Conservation (phyloP, 1,284 basidiomycete species). For the Chalciporus sp. region DNA sequence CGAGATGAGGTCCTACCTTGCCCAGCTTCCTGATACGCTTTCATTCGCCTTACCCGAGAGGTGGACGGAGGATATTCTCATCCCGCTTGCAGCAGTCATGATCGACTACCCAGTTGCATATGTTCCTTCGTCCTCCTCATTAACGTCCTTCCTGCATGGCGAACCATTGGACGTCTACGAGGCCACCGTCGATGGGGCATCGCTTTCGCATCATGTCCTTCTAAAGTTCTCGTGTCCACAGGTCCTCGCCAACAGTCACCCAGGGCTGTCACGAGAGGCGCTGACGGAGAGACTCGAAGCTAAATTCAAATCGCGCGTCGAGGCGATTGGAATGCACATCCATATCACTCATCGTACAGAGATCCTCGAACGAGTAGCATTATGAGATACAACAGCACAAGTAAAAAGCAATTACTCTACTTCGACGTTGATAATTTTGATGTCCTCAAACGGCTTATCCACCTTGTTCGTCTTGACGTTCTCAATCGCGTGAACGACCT, state of each 20-base stretch:
- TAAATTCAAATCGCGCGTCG: slow-evolving; percentile 27
- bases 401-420: slow-evolving; percentile 48
- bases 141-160: slow-evolving; percentile 42
- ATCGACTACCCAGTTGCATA: slow-evolving; percentile 64
- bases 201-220: slow-evolving; percentile 28
- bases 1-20: slow-evolving; percentile 23
- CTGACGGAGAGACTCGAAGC: slow-evolving; percentile 23
- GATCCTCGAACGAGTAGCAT: slow-evolving; percentile 43
- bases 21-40: slow-evolving; percentile 15
- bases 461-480: slow-evolving; percentile 77
- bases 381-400: slow-evolving; percentile 30
- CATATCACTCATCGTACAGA: slow-evolving; percentile 33
- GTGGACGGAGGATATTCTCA: slow-evolving; percentile 28
- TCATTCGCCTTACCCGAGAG: slow-evolving; percentile 29
- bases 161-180: slow-evolving; percentile 53
- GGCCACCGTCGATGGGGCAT: slow-evolving; percentile 25
- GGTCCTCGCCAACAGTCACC: slow-evolving; percentile 18
- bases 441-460: slow-evolving; percentile 89
- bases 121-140: slow-evolving; percentile 39
- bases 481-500: slow-evolving; percentile 87
- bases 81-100: slow-evolving; percentile 55
- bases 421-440: slow-evolving; percentile 83
- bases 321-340: slow-evolving; percentile 11
- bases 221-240: slow-evolving; percentile 47
- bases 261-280: slow-evolving; percentile 20